Base-by-base conservation (phyloP, 2,329 filamentous ascomycete genomes). In the Hymenoscyphus occultus region DNA sequence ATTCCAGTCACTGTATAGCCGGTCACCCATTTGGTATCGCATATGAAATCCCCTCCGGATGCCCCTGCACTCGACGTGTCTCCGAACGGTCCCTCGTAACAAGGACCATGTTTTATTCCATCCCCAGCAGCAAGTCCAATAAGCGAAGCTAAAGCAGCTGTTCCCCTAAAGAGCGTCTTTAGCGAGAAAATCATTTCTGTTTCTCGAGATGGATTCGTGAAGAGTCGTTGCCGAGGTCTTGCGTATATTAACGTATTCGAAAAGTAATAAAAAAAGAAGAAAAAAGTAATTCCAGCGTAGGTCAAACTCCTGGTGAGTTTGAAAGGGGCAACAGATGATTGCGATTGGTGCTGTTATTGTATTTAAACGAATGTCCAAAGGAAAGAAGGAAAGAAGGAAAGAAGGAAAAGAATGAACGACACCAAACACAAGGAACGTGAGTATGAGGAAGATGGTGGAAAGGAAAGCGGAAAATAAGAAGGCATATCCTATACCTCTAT, bases 1-100 rank as follows among this genome's bases (percentile, higher is more conserved):
- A 62, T 14, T 10, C 60, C 60, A 22, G 51, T 56, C 13, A 62
- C 39, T 2, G 56, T 48, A 9, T 22, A 12, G 13, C 60, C 48
- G 16, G 19, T 35, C 19, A 31, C 19, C 45, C 45, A 62, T 39
- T 12, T 14, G 16, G 60, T 56, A 12, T 56, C 48, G 35, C 60
- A 62, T 16, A 39, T 56, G 51, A 39, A 56, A 4, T 39, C 39
- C 0, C 58, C 58, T 35, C n/a, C 13, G 7, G 9, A 13, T 10
- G 10, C 39, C 16, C 58, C 58, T 7, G 45, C 39, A 13, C 9
- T n/a, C 13, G n/a, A 13, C 9, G 39, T 28, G 16, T 7, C 4
- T 28, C 58, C 58, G 7, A 60, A 60, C 12, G 58, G 58, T 10
- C 58, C 58, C 14, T 22, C 12, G 9, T 35, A 35, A 35, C 35